A percentile compares a stretch with the other conserved stretches of the same genome.
Evolutionary conservation across 805 yeast species (phyloP).

Genomic region (Metschnikowia shivogae): DNA sequence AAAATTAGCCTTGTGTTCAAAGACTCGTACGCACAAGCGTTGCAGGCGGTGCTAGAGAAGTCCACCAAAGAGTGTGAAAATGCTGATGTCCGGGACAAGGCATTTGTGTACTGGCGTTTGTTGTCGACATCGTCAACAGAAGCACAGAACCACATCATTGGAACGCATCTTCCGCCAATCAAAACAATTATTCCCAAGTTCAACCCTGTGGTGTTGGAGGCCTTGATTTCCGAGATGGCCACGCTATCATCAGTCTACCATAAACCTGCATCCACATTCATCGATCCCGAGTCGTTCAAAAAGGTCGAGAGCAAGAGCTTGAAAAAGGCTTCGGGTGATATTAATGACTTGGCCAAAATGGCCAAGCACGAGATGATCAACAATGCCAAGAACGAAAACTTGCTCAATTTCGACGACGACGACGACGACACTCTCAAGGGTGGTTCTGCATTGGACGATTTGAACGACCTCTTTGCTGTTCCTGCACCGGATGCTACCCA

Average conservation of each 20-base stretch:
- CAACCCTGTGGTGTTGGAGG: slow-evolving; percentile 63
- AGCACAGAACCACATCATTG: slow-evolving; percentile 49
- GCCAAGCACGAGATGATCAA: slow-evolving; percentile 73
- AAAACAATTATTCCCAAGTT: slow-evolving; percentile 68
- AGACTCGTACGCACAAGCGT: slow-evolving; percentile 32
- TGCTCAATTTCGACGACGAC: slow-evolving; percentile 81
- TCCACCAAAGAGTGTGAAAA: slow-evolving; percentile 66
- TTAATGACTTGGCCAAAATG: slow-evolving; percentile 72
- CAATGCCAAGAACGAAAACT: slow-evolving; percentile 67
- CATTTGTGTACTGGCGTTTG: slow-evolving; percentile 76
- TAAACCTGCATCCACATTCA: slow-evolving; percentile 68
- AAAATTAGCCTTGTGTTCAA: slow-evolving; percentile 39
- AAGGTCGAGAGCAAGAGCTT: slow-evolving; percentile 14
- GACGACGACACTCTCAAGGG: slow-evolving; percentile 8
- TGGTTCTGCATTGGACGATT: slow-evolving; percentile 57
- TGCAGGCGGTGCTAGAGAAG: slow-evolving; percentile 57
- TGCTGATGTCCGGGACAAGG: slow-evolving; percentile 77
- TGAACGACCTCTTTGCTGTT: slow-evolving; percentile 64
- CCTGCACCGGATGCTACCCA: slow-evolving; percentile 21
- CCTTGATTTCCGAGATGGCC: slow-evolving; percentile 69
- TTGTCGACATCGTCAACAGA: slow-evolving; percentile 45
- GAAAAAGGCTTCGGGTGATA: slow-evolving; percentile 28
- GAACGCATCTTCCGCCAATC: slow-evolving; percentile 65
- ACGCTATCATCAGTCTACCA: slow-evolving; percentile 87
- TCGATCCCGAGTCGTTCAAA: slow-evolving; percentile 34